Percentiles rank a stretch among this genome's conserved stretches.
These are phyloP conservation scores for Alternaria gaisen DNA, from an alignment of 2,329 filamentous ascomycete species.

Conservation along the genomic window DNA sequence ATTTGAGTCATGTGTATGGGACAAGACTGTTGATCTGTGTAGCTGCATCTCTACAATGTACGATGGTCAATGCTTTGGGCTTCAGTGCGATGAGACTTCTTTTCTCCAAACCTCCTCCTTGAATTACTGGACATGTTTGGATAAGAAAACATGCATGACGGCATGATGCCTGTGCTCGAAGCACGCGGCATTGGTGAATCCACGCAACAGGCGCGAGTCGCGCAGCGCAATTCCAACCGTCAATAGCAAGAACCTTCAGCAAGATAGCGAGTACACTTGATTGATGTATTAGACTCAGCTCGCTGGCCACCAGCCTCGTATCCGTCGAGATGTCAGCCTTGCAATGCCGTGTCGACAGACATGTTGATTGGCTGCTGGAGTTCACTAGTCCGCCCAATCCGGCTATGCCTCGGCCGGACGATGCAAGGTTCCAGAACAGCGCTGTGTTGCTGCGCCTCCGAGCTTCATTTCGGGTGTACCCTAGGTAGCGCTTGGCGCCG, in stretches of 20 bases:
- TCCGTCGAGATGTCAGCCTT: conserved; percentile 6
- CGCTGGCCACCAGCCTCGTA: neutral
- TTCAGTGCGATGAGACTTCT: neutral
- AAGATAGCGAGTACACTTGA: neutral
- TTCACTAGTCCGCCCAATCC: conserved; percentile 14
- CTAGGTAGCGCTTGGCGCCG: conserved; percentile 11
- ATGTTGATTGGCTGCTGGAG: conserved; percentile 1
- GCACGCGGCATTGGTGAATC: conserved; percentile 1
- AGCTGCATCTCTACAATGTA: neutral
- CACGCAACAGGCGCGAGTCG: neutral
- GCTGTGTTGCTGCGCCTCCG: conserved; percentile 14
- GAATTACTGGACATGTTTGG: conserved; percentile 1
- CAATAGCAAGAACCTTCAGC: neutral
- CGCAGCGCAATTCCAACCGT: neutral
- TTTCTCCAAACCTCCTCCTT: neutral
- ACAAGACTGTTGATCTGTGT: neutral
- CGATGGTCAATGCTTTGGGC: neutral
- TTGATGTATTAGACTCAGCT: neutral
- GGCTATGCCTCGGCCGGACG: conserved; percentile 16
- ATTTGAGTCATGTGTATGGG: neutral
- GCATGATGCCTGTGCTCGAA: conserved; percentile 3
- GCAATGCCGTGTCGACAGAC: neutral
- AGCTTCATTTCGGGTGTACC: conserved; percentile 24
- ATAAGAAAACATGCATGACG: conserved; percentile 6
- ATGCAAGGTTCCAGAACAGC: conserved; percentile 15